Conservation (phyloP, 2,329 filamentous ascomycete genomes). For the Pseudocercospora macadamiae region DNA sequence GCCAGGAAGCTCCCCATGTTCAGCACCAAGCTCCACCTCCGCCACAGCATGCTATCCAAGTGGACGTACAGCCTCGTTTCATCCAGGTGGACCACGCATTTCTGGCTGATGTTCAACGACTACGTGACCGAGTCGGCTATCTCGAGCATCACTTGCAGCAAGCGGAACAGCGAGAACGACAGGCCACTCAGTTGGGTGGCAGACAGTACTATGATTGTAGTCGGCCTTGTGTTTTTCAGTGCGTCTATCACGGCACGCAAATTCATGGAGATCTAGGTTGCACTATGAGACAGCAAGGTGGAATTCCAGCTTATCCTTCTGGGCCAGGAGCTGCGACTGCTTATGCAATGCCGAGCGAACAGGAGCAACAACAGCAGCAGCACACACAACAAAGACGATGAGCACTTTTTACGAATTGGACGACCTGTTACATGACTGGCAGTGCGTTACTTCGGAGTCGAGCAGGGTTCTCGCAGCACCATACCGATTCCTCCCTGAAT, state of each 20-base stretch:
- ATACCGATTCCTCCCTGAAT: no score
- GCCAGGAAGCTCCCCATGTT: neutral
- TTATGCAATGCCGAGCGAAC: constrained; percentile 8
- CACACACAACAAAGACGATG: neutral
- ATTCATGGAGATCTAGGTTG: constrained; percentile 5
- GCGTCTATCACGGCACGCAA: constrained; percentile 3
- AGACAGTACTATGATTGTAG: constrained; percentile 8
- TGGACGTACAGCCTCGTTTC: neutral
- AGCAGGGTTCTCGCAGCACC: neutral
- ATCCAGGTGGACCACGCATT: neutral
- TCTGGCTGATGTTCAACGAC: neutral
- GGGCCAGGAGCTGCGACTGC: constrained; percentile 2
- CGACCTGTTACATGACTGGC: neutral
- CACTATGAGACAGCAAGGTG: constrained; percentile 9
- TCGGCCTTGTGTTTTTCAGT: constrained; percentile 2
- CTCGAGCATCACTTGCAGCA: constrained; percentile 2
- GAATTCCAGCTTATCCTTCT: constrained; percentile 2
- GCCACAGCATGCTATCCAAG: constrained; percentile 2
- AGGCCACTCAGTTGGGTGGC: neutral
- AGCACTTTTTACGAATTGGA: neutral
- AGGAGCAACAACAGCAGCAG: constrained; percentile 1
- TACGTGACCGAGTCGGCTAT: neutral
- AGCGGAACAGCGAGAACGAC: constrained; percentile 3
- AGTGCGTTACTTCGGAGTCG: neutral
- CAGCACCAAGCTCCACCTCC: neutral